Percentiles rank a stretch among this genome's conserved stretches.
phyloP scores from a whole-genome alignment of 345 rosid genomes.

The Streptanthus diversifolius region DNA sequence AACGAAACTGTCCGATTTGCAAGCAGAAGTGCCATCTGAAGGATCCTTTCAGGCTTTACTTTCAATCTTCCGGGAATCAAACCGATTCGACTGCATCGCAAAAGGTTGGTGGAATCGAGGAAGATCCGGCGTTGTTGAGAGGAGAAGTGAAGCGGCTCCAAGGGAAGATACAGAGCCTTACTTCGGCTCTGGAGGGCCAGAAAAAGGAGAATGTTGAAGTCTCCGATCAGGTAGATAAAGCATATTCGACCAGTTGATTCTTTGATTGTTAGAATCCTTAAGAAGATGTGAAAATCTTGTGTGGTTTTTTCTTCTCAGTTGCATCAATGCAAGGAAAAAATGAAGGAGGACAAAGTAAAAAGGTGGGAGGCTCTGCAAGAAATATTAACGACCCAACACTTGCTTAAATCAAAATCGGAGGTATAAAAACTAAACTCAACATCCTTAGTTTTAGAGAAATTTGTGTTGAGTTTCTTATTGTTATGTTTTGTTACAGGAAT shows the following conservation, averaged over 20 bases:
- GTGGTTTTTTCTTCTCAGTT: conserved; percentile 45
- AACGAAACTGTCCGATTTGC: conserved; percentile 82
- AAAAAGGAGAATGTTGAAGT: conserved; percentile 49
- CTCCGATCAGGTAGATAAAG: conserved; percentile 45
- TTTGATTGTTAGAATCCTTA: not conserved
- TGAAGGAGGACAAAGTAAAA: conserved; percentile 45
- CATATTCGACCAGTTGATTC: not conserved
- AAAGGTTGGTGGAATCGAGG: conserved; percentile 35
- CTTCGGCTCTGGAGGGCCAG: conserved; percentile 44
- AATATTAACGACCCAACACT: conserved; percentile 41
- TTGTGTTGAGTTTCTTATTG: not conserved
- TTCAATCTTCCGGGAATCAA: conserved; percentile 71
- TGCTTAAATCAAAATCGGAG: conserved; percentile 60
- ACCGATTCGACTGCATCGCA: conserved; percentile 34
- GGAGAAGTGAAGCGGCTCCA: conserved; percentile 59
- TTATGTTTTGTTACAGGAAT: conserved; percentile 47
- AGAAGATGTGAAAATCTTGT: not conserved
- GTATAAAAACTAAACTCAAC: conserved; percentile 17
- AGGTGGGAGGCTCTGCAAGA: conserved; percentile 61
- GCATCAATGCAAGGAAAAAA: conserved; percentile 43
- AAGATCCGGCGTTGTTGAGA: conserved; percentile 53
- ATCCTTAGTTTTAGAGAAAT: not conserved
- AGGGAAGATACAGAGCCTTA: conserved; percentile 51
- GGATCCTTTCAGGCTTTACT: conserved; percentile 64
- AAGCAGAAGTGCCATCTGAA: conserved; percentile 59